Evolutionary conservation across 495 filamentous ascomycete genomes (phyloP), one percentile per base, ranked within the genome.

Genomic region (Aeminium ludgeri): DNA sequence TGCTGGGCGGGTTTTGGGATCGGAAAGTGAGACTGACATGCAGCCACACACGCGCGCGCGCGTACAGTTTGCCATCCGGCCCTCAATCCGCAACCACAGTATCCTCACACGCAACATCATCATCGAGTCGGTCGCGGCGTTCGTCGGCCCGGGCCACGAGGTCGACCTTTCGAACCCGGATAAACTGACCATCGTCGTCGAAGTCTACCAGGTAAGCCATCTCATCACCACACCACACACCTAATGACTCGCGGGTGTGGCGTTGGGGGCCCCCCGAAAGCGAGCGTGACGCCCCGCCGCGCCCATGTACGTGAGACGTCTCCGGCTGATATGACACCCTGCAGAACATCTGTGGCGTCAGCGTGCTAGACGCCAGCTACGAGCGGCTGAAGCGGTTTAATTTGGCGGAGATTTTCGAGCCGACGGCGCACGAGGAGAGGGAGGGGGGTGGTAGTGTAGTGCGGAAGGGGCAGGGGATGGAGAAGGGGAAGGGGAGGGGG

Each of bases 131-230:
- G 69, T 95, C 20, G 89, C 89, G 2, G 65, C 67, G 25, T 59
- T 64, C 10, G 76, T 82, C 18, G 78, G 79, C 0, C 54, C 63
- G 7, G 61, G 67, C 25, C 91, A 96, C 55, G 79, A 73, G 16
- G 89, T 96, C 38, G 76, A 94, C 55, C 67, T 99, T 16, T 79
- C 65, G 23, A 68, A 72, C 19, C 85, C 84, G 23, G 86, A 96
- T 59, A n/a, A n/a, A n/a, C 63, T 81, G 45, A 68, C 89, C 20
- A 85, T 99, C 49, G 60, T 95, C 28, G 76, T 97, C 25, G 82
- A 92, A 50, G 66, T 99, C 16, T 87, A 80, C 57, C 77, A 89
- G 70, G 87, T 91, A 65, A 55, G 25, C 13, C 29, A 30, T 40
- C 36, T 38, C 28, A 7, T 7, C 10, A 15, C 17, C 12, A 15